These are phyloP conservation scores for Ceratobasidium sp. DNA, from an alignment of 1,284 basidiomycete genomes.

Conservation along the genomic window DNA sequence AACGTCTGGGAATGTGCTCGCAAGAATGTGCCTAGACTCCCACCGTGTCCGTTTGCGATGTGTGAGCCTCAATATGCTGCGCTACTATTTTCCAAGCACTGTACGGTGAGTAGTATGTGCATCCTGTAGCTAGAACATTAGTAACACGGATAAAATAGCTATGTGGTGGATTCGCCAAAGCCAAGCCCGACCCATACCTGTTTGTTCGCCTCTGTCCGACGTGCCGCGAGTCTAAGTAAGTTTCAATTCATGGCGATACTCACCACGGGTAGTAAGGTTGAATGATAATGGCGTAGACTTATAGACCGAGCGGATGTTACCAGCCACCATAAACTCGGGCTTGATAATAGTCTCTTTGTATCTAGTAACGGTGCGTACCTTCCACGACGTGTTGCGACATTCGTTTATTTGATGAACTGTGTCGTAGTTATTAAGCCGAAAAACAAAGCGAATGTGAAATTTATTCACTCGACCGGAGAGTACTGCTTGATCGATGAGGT, in stretches of 20 bases:
- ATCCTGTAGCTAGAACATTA: neutral
- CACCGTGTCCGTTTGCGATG: neutral
- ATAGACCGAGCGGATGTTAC: neutral
- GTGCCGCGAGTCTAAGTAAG: slow-evolving; percentile 1
- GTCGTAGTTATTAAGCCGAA: neutral
- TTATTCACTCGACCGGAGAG: neutral
- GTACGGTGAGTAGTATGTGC: neutral
- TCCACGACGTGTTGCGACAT: no score
- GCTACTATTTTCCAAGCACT: neutral
- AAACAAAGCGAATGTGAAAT: neutral
- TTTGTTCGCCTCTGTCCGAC: neutral
- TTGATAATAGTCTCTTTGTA: neutral
- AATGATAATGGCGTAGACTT: neutral
- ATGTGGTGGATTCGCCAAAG: neutral
- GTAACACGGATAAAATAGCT: neutral
- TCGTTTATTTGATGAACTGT: neutral
- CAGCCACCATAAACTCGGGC: neutral
- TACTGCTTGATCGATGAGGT: neutral
- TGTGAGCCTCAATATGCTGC: neutral
- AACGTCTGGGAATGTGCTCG: neutral
- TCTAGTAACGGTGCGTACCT: neutral
- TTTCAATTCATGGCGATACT: neutral
- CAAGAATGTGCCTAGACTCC: neutral
- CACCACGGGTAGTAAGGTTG: neutral
- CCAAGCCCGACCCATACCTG: neutral